Evolutionary conservation across 495 filamentous ascomycete genomes (phyloP).

Genomic region (Copromyces sp.): DNA sequence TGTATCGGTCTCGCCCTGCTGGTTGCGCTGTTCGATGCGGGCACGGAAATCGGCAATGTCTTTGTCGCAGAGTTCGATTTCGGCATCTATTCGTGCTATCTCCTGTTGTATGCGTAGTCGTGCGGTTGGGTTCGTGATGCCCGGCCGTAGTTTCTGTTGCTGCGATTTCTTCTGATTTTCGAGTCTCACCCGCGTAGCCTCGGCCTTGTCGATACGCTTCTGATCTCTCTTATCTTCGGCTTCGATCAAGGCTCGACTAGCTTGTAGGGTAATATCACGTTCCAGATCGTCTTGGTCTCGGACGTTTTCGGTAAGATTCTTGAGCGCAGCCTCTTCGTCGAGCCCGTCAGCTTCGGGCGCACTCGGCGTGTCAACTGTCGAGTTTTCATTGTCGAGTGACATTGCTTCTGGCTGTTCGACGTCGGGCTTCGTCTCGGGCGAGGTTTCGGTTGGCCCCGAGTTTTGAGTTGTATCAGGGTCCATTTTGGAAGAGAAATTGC

Average conservation of each 20-base stretch:
- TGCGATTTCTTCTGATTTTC: constrained; percentile 32
- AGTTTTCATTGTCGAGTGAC: neutral
- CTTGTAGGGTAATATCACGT: constrained; percentile 60
- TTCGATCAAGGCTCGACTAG: constrained; percentile 65
- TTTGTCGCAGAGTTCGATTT: constrained; percentile 48
- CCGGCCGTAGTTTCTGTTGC: constrained; percentile 31
- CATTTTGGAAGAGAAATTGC: neutral
- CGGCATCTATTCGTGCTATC: constrained; percentile 48
- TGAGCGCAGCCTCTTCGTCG: constrained; percentile 53
- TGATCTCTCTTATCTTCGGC: constrained; percentile 81
- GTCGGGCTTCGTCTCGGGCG: neutral
- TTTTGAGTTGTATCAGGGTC: neutral
- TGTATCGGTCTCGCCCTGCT: constrained; percentile 35
- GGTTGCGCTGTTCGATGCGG: constrained; percentile 65
- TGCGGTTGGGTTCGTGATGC: constrained; percentile 27
- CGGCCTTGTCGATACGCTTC: constrained; percentile 73
- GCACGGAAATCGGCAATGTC: constrained; percentile 69
- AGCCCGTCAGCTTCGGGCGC: neutral
- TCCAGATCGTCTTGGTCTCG: constrained; percentile 81
- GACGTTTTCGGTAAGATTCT: constrained; percentile 59
- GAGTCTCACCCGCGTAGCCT: constrained; percentile 45
- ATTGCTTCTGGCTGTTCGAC: neutral
- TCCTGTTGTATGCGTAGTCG: constrained; percentile 48
- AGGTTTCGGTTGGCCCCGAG: neutral
- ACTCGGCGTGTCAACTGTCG: neutral